These are phyloP conservation scores for Pythium volutum DNA, from an alignment of 352 stramenopile species.

Conservation along the genomic window DNA sequence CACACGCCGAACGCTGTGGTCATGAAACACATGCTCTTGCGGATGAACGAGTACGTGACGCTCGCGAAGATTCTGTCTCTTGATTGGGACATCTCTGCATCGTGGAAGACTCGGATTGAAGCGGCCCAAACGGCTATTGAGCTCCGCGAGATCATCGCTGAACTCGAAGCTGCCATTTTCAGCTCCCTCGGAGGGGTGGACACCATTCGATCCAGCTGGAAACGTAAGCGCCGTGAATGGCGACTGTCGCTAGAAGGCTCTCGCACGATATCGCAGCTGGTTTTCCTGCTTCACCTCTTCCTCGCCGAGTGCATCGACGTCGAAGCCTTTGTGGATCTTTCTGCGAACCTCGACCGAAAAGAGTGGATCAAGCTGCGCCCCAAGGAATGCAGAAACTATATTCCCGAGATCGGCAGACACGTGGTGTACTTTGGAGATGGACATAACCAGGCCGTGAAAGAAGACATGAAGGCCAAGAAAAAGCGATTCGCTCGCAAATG, in stretches of 20 bases:
- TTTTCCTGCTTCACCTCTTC: conserved; percentile 69
- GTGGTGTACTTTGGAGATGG: conserved; percentile 86
- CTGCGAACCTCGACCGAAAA: conserved; percentile 59
- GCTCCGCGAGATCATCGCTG: conserved; percentile 42
- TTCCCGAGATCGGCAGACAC: conserved; percentile 58
- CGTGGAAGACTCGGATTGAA: conserved; percentile 41
- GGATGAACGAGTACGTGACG: conserved; percentile 52
- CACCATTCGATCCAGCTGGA: conserved; percentile 68
- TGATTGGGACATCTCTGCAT: conserved; percentile 41
- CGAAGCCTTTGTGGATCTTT: conserved; percentile 77
- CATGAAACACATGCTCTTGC: conserved; percentile 60
- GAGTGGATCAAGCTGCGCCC: conserved; percentile 76
- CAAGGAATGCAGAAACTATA: conserved; percentile 74
- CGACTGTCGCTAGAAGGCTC: conserved; percentile 55
- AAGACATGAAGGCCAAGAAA: conserved; percentile 74
- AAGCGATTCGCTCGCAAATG: conserved; percentile 74
- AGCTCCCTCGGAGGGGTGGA: conserved; percentile 40
- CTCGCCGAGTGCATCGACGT: conserved; percentile 78
- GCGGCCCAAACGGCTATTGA: conserved; percentile 31
- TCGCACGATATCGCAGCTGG: conserved; percentile 67
- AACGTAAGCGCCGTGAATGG: conserved; percentile 74
- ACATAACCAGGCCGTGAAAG: conserved; percentile 70
- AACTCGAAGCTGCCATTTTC: conserved; percentile 59
- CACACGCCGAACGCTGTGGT: conserved; percentile 44
- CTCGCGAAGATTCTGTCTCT: conserved; percentile 46